phyloP scores from a whole-genome alignment of 345 rosid species.

The Eucalyptus decipiens region DNA sequence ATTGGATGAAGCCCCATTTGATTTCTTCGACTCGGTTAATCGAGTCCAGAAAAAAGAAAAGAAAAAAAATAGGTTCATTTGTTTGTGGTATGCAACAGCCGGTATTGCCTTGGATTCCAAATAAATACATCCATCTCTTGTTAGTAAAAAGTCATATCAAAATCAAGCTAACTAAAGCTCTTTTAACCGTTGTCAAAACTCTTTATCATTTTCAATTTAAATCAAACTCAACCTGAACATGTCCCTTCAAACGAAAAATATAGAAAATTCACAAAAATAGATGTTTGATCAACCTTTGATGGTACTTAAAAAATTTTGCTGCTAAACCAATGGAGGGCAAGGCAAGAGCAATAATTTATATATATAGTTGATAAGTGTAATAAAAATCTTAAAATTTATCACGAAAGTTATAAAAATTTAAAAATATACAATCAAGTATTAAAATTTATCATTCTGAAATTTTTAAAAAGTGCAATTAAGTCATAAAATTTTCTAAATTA shows the following conservation, averaged over 20 bases:
- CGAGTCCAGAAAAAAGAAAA: neutral
- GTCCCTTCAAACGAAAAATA: neutral
- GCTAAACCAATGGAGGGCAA: no score
- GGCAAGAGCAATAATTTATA: no score
- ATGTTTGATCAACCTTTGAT: neutral
- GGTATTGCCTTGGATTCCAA: neutral
- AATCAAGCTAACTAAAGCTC: neutral
- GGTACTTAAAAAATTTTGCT: no score
- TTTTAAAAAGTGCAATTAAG: no score
- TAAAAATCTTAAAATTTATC: no score
- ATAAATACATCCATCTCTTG: neutral
- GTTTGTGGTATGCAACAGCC: no score
- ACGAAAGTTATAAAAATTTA: no score
- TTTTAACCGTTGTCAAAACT: fast-evolving
- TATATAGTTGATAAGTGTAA: no score
- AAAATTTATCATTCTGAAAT: no score
- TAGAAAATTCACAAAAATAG: fast-evolving
- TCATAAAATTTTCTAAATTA: no score
- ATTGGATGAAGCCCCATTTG: neutral
- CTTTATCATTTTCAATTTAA: neutral
- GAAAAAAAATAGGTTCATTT: no score
- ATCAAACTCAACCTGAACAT: neutral
- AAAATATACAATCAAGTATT: fast-evolving
- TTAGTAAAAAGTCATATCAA: neutral
- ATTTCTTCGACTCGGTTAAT: neutral